Base-by-base conservation (phyloP, 2,329 filamentous ascomycete genomes). In the Elsinoe arachidis region DNA sequence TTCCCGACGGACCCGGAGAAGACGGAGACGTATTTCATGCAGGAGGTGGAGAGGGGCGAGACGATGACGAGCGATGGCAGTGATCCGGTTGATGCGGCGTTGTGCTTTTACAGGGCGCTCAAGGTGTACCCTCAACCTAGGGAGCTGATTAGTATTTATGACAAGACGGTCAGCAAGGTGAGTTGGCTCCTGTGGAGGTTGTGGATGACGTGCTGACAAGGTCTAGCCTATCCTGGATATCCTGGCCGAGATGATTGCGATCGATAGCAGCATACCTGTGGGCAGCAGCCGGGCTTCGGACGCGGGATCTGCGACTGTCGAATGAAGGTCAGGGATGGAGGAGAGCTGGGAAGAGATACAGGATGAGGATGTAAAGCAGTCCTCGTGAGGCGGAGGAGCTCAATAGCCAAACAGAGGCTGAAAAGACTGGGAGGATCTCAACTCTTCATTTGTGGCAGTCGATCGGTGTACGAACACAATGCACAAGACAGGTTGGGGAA, bases 121-220 rank as follows among this genome's bases (percentile, higher is more conserved):
- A 99, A 99, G 82, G 93, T 97, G 66, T 99, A 99, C 76, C 93
- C 93, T 55, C 87, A 89, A 67, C 93, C 92, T 11, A 82, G 86
- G 66, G 93, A 97, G 69, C 79, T 99, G 67, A 96, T 99, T 72
- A 83, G 82, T 68, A 96, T 99, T 73, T 99, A 99, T 75, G 93
- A 99, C 74, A 96, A 95, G 83, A 97, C 93, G 33, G 91, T 97
- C 46, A 87, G 92, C 66, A 96, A 96, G 87, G 91, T 90, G 33
- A 73, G 60, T 71, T 58, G 30, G 47, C 7, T 47, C 33, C 12
- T 54, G 17, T 37, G 30, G 14, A 52, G 33, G 46, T 12, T 41
- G 10, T 39, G 30, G 9, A 33, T 51, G 44, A 56, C 64, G 61
- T 64, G 53, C 52, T 39, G 15, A 30, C 26, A 30, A 30, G 57